These are phyloP conservation scores for Xylariaceae sp. DNA, from an alignment of 2,329 filamentous ascomycete genomes.

Conservation along the genomic window DNA sequence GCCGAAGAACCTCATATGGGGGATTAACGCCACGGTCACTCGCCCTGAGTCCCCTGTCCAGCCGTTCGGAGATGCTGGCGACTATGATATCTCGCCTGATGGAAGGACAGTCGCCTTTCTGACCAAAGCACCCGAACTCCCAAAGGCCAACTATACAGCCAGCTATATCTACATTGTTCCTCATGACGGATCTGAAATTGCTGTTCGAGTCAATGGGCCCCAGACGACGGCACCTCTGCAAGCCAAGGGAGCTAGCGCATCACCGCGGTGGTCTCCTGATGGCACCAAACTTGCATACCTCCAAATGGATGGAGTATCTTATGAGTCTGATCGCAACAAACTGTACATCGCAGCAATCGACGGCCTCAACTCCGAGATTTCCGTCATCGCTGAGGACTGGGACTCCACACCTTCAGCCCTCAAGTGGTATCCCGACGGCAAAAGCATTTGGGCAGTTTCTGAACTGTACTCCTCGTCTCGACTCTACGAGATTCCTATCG, in stretches of 20 bases:
- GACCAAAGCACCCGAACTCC: slow-evolving; percentile 13
- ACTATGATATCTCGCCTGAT: slow-evolving; percentile 15
- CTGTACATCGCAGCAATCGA: slow-evolving; percentile 9
- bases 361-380: slow-evolving; percentile 7
- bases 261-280: slow-evolving; percentile 14
- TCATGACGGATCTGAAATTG: slow-evolving; percentile 10
- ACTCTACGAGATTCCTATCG: slow-evolving; percentile 6
- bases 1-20: slow-evolving; percentile 12
- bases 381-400: slow-evolving; percentile 9
- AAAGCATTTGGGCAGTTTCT: slow-evolving; percentile 11
- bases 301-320: slow-evolving; percentile 13
- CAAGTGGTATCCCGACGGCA: slow-evolving; percentile 7
- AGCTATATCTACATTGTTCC: slow-evolving; percentile 16
- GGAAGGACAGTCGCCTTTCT: slow-evolving; percentile 14
- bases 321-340: slow-evolving; percentile 13
- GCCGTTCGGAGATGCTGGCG: slow-evolving; percentile 13
- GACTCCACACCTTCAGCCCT: slow-evolving; percentile 13
- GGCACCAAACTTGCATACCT: slow-evolving; percentile 12
- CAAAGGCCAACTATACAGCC: slow-evolving; percentile 14
- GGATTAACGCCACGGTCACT: slow-evolving; percentile 11
- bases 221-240: slow-evolving; percentile 5
- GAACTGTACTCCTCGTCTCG: slow-evolving; percentile 13
- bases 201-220: slow-evolving; percentile 13
- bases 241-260: slow-evolving; percentile 12
- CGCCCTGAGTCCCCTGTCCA: slow-evolving; percentile 15